A percentile compares a stretch with the other conserved stretches of the same genome.
Evolutionary conservation across 805 yeast genomes (phyloP).

Genomic region (Hanseniaspora occidentalis): DNA sequence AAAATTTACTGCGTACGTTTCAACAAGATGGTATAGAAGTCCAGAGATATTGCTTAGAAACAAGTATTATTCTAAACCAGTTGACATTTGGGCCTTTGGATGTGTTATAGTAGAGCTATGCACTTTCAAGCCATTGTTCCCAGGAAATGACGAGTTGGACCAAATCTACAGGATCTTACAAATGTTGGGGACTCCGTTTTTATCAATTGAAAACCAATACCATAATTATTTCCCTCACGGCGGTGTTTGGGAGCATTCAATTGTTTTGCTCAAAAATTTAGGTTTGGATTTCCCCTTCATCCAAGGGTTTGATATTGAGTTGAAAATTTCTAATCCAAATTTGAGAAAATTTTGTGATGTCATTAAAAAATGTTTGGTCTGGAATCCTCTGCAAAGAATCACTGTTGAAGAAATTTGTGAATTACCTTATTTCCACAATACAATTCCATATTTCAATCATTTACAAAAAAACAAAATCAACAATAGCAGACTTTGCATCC

Average conservation of each 20-base stretch:
- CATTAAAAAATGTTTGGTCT: constrained; percentile 39
- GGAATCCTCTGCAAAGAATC: constrained; percentile 69
- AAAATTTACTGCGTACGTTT: constrained; percentile 63
- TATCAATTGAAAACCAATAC: constrained; percentile 14
- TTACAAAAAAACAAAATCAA: constrained; percentile 1
- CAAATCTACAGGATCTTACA: constrained; percentile 60
- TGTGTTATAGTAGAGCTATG: constrained; percentile 65
- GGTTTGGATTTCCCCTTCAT: constrained; percentile 46
- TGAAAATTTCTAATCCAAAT: constrained; percentile 33
- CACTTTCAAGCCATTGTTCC: constrained; percentile 65
- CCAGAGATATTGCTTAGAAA: constrained; percentile 68
- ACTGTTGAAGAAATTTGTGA: constrained; percentile 35
- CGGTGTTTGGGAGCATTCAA: constrained; percentile 64
- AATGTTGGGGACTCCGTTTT: constrained; percentile 61
- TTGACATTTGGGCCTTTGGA: constrained; percentile 83
- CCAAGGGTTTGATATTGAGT: constrained; percentile 36
- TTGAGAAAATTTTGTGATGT: constrained; percentile 26
- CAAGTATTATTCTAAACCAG: constrained; percentile 49
- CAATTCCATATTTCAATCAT: constrained; percentile 19
- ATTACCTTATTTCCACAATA: constrained; percentile 42
- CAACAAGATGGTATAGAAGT: constrained; percentile 79
- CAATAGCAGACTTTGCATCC: not conserved
- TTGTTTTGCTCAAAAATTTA: constrained; percentile 34
- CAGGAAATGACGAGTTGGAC: constrained; percentile 70
- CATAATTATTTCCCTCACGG: constrained; percentile 38